These are phyloP conservation scores for Rhynchosporium secalis DNA, from an alignment of 2,329 filamentous ascomycete species.

Conservation along the genomic window DNA sequence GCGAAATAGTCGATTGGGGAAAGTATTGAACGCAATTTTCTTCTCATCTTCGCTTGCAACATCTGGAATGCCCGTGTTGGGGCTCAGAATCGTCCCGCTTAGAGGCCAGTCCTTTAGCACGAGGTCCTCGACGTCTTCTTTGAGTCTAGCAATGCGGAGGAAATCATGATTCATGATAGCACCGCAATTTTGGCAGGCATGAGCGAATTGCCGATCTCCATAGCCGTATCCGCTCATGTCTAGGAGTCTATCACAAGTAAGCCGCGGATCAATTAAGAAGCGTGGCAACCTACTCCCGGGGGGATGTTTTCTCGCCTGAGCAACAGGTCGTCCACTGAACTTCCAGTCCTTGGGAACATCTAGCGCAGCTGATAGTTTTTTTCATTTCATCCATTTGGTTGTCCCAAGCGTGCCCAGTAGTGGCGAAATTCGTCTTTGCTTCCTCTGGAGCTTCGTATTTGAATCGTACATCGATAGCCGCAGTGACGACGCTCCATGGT, in stretches of 20 bases:
- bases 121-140: slow-evolving; percentile 53
- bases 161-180: slow-evolving; percentile 54
- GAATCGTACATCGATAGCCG: slow-evolving; percentile 59
- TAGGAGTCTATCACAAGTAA: slow-evolving; percentile 24
- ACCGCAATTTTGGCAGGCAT: slow-evolving; percentile 53
- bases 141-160: slow-evolving; percentile 63
- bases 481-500: slow-evolving; percentile 63
- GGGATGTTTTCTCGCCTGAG: slow-evolving; percentile 41
- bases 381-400: slow-evolving; percentile 52
- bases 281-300: slow-evolving; percentile 34
- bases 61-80: slow-evolving; percentile 52
- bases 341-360: slow-evolving; percentile 46
- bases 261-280: slow-evolving; percentile 8
- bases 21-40: slow-evolving; percentile 43
- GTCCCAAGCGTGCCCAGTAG: slow-evolving; percentile 58
- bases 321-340: slow-evolving; percentile 63
- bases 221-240: slow-evolving; percentile 54
- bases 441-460: slow-evolving; percentile 51
- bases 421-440: slow-evolving; percentile 50
- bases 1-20: slow-evolving; percentile 60
- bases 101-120: slow-evolving; percentile 53
- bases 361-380: slow-evolving; percentile 56
- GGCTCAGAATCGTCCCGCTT: slow-evolving; percentile 65
- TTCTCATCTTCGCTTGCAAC: slow-evolving; percentile 31
- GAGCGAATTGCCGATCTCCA: slow-evolving; percentile 56